A percentile compares a stretch with the other conserved stretches of the same genome.
phyloP scores from a whole-genome alignment of 192 early-diverging fungal genomes.

The Rhizoclosmatium sp. region DNA sequence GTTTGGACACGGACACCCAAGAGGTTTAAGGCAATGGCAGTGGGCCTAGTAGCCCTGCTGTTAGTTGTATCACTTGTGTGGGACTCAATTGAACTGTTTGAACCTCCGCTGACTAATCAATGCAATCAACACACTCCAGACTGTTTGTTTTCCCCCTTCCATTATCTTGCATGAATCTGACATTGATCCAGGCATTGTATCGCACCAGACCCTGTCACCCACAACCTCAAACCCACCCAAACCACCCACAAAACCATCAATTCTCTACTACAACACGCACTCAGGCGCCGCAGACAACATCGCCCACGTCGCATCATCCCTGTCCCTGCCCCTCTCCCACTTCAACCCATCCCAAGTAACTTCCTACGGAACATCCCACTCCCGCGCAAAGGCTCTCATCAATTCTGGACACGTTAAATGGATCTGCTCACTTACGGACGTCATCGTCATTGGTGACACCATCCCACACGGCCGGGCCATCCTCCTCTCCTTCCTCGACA shows the following conservation, averaged over 20 bases:
- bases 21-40: too few species aligned
- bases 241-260: background rate
- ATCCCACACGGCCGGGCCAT: constrained; percentile 30
- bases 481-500: background rate
- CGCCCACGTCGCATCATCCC: background rate
- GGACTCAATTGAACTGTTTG: too few species aligned
- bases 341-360: constrained; percentile 33
- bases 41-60: too few species aligned
- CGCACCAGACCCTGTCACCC: constrained; percentile 24
- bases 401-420: background rate
- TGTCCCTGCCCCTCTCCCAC: background rate
- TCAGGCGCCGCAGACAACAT: constrained; percentile 18
- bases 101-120: too few species aligned
- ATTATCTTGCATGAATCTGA: background rate
- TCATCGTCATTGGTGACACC: constrained; percentile 32
- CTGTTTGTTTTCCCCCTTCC: background rate
- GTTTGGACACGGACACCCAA: too few species aligned
- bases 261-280: constrained; percentile 37
- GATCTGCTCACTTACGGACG: background rate
- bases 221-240: constrained; percentile 3
- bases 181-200: background rate
- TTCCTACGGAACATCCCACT: background rate
- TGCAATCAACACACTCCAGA: background rate
- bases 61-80: too few species aligned
- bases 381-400: background rate